These are phyloP conservation scores for Microdochium bolleyi DNA, from an alignment of 2,329 filamentous ascomycete species.

Conservation along the genomic window DNA sequence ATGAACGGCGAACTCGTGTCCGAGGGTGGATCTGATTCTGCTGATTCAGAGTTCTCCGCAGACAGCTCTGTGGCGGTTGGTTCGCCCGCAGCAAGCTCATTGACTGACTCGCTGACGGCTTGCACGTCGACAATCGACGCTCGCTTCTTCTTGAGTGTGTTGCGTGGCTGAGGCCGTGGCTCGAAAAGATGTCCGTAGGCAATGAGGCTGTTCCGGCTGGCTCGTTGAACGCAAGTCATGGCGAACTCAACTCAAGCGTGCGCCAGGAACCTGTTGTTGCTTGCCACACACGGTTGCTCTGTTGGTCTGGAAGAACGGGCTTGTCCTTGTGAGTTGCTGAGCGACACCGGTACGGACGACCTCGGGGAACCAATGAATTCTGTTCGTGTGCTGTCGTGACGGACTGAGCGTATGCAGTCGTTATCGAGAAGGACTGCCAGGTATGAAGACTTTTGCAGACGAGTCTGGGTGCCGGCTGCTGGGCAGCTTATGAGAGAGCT, in stretches of 20 bases:
- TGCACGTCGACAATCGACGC: background rate
- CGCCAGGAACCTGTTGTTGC: background rate
- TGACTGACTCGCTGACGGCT: background rate
- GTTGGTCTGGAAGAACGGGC: no score
- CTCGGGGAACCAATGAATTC: no score
- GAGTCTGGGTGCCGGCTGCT: background rate
- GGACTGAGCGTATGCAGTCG: background rate
- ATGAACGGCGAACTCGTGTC: background rate
- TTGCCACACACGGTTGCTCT: no score
- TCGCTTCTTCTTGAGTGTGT: background rate
- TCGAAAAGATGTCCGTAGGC: background rate
- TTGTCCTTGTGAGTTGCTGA: no score
- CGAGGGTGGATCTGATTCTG: background rate
- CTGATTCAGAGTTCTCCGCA: background rate
- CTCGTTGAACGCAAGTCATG: background rate
- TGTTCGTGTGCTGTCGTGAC: no score
- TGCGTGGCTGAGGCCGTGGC: background rate
- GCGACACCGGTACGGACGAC: no score
- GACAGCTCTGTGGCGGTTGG: background rate
- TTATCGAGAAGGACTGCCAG: background rate
- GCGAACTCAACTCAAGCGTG: background rate
- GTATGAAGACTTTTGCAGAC: background rate
- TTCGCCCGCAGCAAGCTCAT: background rate
- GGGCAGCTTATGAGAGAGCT: background rate
- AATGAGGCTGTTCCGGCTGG: background rate